Evolutionary conservation across 2,329 filamentous ascomycete species (phyloP), one percentile per base, ranked within the genome.

Genomic region (Colletotrichum theobromicola): DNA sequence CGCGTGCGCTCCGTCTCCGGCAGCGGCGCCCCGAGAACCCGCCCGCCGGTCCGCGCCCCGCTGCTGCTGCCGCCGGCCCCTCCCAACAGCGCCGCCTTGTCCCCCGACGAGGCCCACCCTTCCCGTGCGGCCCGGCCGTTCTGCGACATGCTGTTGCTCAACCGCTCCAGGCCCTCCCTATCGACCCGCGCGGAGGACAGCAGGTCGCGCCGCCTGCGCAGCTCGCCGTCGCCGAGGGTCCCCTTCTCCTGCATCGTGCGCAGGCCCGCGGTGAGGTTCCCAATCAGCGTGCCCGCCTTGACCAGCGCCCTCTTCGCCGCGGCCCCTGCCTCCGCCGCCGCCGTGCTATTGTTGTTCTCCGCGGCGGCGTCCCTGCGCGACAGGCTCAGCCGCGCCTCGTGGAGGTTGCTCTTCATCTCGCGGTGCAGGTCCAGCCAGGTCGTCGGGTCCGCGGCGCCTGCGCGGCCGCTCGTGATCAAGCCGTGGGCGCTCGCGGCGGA

Each of bases 401-500:
- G 92, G 34, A 97, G 87, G 76, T 90, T 89, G 18, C 87, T 86
- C 84, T 95, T 96, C 84, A 96, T 88, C 80, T 95, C 93, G 30
- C 90, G 85, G 80, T 95, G 92, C 70, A 94, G 87, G 80, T 96
- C 94, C 30, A 96, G 84, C 94, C 95, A 97, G 2, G 93, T 92
- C 5, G 89, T 89, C 2, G 92, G 92, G 80, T 93, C 92, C 16
- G 87, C 86, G 3, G 75, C 70, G n/a, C 76, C 76, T 0, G 68
- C 75, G 34, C 72, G 68, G 15, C 67, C 72, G 26, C 46, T 72
- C 53, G 81, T 87, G 55, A 83, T 82, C 77, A 85, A 84, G 4
- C 85, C 86, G 3, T 84, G 83, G 1, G 89, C 86, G 63, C 87
- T 88, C 4, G 86, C 83, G 6, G 87, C 84, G 53, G 88, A 89